Base-by-base conservation (phyloP, 208 protist species). In the Acanthamoeba castellanii region DNA sequence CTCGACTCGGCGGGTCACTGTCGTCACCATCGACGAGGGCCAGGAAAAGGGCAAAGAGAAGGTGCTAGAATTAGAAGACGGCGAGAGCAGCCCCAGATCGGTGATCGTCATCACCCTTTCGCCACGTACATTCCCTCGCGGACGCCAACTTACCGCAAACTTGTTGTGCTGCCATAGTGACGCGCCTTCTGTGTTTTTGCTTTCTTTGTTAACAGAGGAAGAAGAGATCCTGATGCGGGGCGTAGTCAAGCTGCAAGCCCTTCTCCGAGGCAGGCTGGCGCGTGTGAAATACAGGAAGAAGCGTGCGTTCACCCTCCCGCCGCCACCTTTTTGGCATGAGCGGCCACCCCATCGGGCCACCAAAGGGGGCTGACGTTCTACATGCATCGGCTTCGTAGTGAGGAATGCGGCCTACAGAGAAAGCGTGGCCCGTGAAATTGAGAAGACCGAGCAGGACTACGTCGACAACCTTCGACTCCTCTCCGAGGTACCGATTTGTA, bases 371-470 rank as follows among this genome's bases (percentile, higher is more conserved):
- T 47, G 45, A 47, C 45, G 45, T 47, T 13, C 45, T 47, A 47
- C 45, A 47, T 47, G 13, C 45, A 47, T 47, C 13, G 45, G 45
- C 45, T 47, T 47, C 45, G n/a, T 20, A 90, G 84, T 68, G 57
- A 37, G 52, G 57, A 90, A 90, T 37, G 84, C 84, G 7, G 52
- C 52, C 13, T 90, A 90, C 34, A 64, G 84, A 25, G 84, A 64
- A 27, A 90, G 32, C 42, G 84, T 90, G 20, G 84, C 84, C 14
- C 84, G 84, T 20, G 84, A 90, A 52, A 90, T 90, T 13, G 55
- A 70, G 20, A 90, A 90, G 57, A 90, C 84, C 8, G 84, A 90
- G 42, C 30, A 90, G 52, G 84, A 90, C 84, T 90, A 90, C 42
- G 84, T 90, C 4, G 32, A 90, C 27, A 90, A 90, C 52, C 84